A percentile compares a stretch with the other conserved stretches of the same genome.
These are phyloP conservation scores for Volvox reticuliferus DNA, from an alignment of 139 green algal genomes.

Conservation along the genomic window DNA sequence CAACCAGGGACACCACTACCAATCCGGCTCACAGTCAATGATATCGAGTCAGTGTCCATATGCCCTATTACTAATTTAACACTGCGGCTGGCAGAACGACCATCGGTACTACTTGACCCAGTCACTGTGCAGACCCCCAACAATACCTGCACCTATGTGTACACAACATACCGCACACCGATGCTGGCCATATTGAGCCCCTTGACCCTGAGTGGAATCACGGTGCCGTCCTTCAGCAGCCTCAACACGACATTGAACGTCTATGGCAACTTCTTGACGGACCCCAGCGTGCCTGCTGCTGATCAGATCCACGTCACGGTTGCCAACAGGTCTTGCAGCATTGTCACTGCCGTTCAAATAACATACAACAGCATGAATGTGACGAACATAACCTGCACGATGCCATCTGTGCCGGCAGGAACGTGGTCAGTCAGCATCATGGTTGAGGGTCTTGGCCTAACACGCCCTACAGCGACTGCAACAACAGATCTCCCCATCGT, in stretches of 20 bases:
- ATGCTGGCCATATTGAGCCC: not conserved
- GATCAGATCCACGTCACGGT: not conserved
- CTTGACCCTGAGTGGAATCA: not conserved
- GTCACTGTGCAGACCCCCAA: not conserved
- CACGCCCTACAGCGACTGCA: not conserved
- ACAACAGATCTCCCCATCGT: not conserved
- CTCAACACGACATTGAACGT: not conserved
- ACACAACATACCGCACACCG: slow-evolving; percentile 50
- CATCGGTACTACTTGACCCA: not conserved
- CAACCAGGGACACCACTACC: not conserved
- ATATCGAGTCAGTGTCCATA: not conserved
- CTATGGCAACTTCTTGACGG: slow-evolving; percentile 4
- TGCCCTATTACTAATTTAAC: slow-evolving; percentile 9
- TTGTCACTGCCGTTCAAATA: not conserved
- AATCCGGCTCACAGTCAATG: slow-evolving; percentile 46
- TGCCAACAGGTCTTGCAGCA: not conserved
- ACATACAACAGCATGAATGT: not conserved
- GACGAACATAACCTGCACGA: slow-evolving; percentile 1
- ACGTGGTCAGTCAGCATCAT: slow-evolving; percentile 22
- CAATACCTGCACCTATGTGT: slow-evolving; percentile 52
- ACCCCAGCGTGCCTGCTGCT: not conserved
- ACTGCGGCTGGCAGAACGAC: not conserved
- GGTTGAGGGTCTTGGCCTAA: slow-evolving; percentile 21
- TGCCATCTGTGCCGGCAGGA: slow-evolving; percentile 20
- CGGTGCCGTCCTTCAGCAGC: not conserved